Percentiles rank a stretch among this genome's conserved stretches.
These are phyloP conservation scores for Geosmithia putterillii DNA, from an alignment of 2,329 filamentous ascomycete genomes.

Conservation along the genomic window DNA sequence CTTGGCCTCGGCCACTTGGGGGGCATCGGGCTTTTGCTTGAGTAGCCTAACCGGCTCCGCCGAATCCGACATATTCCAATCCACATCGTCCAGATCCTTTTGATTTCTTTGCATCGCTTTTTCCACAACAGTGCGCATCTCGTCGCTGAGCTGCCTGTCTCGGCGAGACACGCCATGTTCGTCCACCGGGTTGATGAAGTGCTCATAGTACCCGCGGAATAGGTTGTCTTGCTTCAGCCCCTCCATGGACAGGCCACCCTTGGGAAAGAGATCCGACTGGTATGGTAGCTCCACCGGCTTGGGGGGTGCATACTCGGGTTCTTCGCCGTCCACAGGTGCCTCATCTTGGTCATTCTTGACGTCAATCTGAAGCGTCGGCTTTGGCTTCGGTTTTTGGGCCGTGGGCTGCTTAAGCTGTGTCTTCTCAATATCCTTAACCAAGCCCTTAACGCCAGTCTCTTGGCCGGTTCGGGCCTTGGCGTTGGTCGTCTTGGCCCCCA, in stretches of 20 bases:
- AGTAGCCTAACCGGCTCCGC: constrained; percentile 9
- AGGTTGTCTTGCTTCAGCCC: constrained; percentile 45
- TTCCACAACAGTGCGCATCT: constrained; percentile 34
- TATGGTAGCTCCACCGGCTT: constrained; percentile 48
- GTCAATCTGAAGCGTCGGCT: constrained; percentile 36
- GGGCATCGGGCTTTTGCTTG: constrained; percentile 1
- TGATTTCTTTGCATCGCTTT: constrained; percentile 56
- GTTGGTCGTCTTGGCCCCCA: constrained; percentile 95
- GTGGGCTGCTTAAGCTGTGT: constrained; percentile 47
- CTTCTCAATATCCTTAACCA: constrained; percentile 48
- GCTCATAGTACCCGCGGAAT: constrained; percentile 48
- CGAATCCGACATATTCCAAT: constrained; percentile 48
- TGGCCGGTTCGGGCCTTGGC: constrained; percentile 64
- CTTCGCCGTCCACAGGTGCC: constrained; percentile 27
- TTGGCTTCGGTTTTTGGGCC: constrained; percentile 46
- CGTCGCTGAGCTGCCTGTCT: constrained; percentile 48
- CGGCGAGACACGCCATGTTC: constrained; percentile 52
- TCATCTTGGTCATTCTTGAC: constrained; percentile 42
- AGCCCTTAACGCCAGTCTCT: constrained; percentile 50
- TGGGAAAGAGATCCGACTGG: constrained; percentile 56
- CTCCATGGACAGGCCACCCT: constrained; percentile 41
- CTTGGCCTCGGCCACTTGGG: constrained; percentile 2
- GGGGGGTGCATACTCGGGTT: constrained; percentile 85
- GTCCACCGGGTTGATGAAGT: constrained; percentile 51
- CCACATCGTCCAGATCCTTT: constrained; percentile 49